phyloP scores from a whole-genome alignment of 768 basidiomycete species.

The Boletus rubroflammeus region DNA sequence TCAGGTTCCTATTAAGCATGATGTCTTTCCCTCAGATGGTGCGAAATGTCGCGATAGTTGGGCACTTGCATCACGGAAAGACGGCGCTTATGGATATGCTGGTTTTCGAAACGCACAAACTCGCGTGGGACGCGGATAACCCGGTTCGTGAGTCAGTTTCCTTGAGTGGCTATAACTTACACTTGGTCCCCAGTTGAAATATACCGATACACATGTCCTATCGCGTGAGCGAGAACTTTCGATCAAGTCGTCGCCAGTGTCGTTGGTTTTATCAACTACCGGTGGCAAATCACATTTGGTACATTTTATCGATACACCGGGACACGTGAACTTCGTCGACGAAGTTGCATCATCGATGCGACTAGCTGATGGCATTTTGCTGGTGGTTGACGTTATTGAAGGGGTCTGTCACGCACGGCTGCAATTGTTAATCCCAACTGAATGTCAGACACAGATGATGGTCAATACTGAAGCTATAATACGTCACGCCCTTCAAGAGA shows the following conservation, averaged over 20 bases:
- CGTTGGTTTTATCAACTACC: slow-evolving; percentile 79
- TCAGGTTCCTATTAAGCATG: slow-evolving; percentile 89
- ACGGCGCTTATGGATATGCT: slow-evolving; percentile 97
- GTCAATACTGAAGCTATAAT: slow-evolving; percentile 86
- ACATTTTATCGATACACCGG: slow-evolving; percentile 95
- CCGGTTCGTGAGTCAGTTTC: slow-evolving; percentile 51
- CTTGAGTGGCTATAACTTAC: slow-evolving; percentile 18
- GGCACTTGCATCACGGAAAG: slow-evolving; percentile 97
- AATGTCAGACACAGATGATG: slow-evolving; percentile 62
- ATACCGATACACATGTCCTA: slow-evolving; percentile 93
- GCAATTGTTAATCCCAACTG: slow-evolving; percentile 1
- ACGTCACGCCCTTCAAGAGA: slow-evolving; percentile 86
- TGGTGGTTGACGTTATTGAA: slow-evolving; percentile 98
- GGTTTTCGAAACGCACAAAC: slow-evolving; percentile 92
- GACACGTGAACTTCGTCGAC: slow-evolving; percentile 98
- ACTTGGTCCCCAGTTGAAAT: slow-evolving; percentile 61
- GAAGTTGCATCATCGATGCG: slow-evolving; percentile 89
- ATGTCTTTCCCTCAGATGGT: slow-evolving; percentile 91
- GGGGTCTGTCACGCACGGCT: slow-evolving; percentile 56
- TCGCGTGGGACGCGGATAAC: slow-evolving; percentile 89
- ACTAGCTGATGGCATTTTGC: slow-evolving; percentile 82
- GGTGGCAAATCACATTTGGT: slow-evolving; percentile 90
- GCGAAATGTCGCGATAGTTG: slow-evolving; percentile 93
- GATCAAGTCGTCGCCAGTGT: slow-evolving; percentile 96
- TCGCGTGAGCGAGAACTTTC: slow-evolving; percentile 89